Evolutionary conservation across 2,329 filamentous ascomycete genomes (phyloP).

Genomic region (Cladobotryum mycophilum): DNA sequence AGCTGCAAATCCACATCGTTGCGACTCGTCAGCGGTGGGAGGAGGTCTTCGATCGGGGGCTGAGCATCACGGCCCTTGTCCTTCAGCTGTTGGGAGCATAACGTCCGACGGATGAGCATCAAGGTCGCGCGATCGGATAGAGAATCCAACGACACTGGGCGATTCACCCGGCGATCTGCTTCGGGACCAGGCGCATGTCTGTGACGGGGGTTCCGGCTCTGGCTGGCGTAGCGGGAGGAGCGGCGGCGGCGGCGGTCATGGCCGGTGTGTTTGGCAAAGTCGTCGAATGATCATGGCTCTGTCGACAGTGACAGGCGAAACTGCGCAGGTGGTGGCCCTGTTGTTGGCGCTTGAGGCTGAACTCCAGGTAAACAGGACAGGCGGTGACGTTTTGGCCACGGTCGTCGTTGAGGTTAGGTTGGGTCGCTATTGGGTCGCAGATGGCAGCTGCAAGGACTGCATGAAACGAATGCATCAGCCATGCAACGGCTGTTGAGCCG

Average conservation of each 20-base stretch:
- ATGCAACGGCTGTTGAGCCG: conserved; percentile 17
- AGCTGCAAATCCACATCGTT: conserved; percentile 91
- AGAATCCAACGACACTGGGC: conserved; percentile 38
- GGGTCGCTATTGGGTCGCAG: conserved; percentile 15
- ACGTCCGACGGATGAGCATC: conserved; percentile 72
- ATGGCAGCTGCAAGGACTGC: conserved; percentile 9
- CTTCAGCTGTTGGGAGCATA: conserved; percentile 66
- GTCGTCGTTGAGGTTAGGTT: conserved; percentile 15
- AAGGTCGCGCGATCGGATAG: conserved; percentile 74
- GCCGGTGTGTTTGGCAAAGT: conserved; percentile 15
- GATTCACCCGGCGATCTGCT: conserved; percentile 26
- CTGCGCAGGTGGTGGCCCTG: not conserved
- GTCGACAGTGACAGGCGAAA: not conserved
- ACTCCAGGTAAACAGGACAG: not conserved
- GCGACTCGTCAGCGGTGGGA: conserved; percentile 88
- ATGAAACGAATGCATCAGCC: conserved; percentile 3
- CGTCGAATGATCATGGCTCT: conserved; percentile 22
- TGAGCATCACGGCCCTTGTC: conserved; percentile 46
- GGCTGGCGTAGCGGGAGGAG: conserved; percentile 7
- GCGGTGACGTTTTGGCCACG: not conserved
- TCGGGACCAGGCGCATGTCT: conserved; percentile 16
- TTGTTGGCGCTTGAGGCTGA: not conserved
- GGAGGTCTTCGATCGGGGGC: conserved; percentile 66
- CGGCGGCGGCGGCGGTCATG: conserved; percentile 23
- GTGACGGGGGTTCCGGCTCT: conserved; percentile 10